These are phyloP conservation scores for Heteromeles arbutifolia DNA, from an alignment of 306 rosid genomes.

Conservation along the genomic window DNA sequence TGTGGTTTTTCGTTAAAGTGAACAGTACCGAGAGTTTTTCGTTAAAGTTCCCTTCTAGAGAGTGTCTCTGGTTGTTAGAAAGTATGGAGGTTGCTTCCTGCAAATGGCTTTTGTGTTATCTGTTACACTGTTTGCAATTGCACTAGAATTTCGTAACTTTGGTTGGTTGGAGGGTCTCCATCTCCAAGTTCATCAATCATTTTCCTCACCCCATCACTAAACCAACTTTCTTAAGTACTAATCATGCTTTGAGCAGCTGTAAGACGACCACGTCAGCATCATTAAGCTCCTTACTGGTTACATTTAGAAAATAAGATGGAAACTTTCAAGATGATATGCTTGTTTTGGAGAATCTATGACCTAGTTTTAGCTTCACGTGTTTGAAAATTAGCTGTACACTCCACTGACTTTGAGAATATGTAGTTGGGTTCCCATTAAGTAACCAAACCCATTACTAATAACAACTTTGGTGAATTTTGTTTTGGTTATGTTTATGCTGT, in stretches of 20 bases:
- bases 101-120: not conserved
- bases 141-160: too few species aligned
- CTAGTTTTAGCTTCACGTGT: not conserved
- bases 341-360: not conserved
- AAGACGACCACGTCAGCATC: not conserved
- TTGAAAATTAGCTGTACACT: not conserved
- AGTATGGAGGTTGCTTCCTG: conserved; percentile 3
- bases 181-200: not conserved
- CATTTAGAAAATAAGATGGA: not conserved
- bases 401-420: not conserved
- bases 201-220: not conserved
- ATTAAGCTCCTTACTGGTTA: not conserved
- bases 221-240: not conserved
- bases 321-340: not conserved
- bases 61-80: too few species aligned
- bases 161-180: not conserved
- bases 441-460: too few species aligned
- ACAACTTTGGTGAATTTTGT: not conserved
- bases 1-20: too few species aligned
- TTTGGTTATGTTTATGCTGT: too few species aligned
- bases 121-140: not conserved
- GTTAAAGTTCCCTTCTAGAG: too few species aligned
- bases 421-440: not conserved
- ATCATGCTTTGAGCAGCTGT: not conserved
- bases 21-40: too few species aligned